Percentiles rank a stretch among this genome's conserved stretches.
Evolutionary conservation across 352 stramenopile species (phyloP).

Genomic region (Blastocystis sp.): DNA sequence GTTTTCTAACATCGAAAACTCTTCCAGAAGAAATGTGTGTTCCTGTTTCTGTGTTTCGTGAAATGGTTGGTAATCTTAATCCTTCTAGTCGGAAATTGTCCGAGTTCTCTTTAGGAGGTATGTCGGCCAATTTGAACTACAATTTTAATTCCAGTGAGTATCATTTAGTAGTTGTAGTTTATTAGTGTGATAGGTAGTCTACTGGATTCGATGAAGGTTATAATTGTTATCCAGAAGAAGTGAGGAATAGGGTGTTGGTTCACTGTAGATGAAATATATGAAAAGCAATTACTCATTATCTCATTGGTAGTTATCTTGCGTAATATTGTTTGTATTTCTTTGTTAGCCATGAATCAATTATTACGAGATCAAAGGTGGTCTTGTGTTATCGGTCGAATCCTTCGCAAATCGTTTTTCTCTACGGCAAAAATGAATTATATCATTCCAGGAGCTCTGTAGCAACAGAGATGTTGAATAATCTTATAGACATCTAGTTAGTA

Average conservation of each 20-base stretch:
- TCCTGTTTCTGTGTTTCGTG: neutral
- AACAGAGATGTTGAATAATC: neutral
- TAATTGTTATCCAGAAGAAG: neutral
- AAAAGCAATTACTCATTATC: slow-evolving; percentile 24
- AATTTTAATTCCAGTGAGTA: neutral
- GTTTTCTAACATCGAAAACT: slow-evolving; percentile 6
- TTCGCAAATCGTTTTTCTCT: neutral
- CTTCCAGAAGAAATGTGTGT: neutral
- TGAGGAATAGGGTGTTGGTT: neutral
- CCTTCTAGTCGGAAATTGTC: neutral
- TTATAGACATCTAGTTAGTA: slow-evolving; percentile 33
- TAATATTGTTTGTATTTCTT: neutral
- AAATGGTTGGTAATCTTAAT: neutral
- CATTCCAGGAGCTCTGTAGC: neutral
- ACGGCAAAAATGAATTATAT: neutral
- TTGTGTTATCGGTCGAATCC: neutral
- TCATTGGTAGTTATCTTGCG: slow-evolving; percentile 14
- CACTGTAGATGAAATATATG: neutral
- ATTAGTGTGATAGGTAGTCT: neutral
- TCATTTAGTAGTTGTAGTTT: neutral
- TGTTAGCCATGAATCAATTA: neutral
- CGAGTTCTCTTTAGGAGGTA: neutral
- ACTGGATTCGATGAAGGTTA: neutral
- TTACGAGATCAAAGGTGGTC: neutral
- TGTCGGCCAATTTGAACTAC: neutral